Evolutionary conservation across 2,329 filamentous ascomycete genomes (phyloP).

Genomic region (Trichoderma sp.): DNA sequence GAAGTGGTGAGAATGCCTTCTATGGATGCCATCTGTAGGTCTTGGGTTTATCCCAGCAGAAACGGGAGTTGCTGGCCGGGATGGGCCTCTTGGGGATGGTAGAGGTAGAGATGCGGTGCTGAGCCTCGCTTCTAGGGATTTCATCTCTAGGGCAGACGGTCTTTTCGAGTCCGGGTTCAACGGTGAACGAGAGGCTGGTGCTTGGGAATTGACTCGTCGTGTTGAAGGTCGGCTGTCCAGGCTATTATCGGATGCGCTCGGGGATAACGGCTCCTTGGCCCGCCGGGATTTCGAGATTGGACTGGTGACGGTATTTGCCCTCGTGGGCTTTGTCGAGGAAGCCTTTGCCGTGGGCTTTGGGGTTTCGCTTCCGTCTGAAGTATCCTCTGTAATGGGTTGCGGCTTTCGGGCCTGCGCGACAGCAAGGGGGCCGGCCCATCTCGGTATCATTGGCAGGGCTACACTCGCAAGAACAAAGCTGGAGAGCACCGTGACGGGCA

Average conservation of each 20-base stretch:
- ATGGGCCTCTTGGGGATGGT: constrained; percentile 52
- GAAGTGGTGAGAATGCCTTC: constrained; percentile 60
- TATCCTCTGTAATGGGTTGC: constrained; percentile 40
- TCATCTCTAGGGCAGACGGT: constrained; percentile 51
- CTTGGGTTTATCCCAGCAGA: constrained; percentile 51
- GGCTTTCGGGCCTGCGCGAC: constrained; percentile 79
- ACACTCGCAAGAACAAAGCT: constrained; percentile 77
- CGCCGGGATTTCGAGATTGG: constrained; percentile 51
- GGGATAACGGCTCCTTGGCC: constrained; percentile 44
- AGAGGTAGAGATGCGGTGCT: constrained; percentile 67
- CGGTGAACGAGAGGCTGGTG: constrained; percentile 25
- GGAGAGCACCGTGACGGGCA: constrained; percentile 76
- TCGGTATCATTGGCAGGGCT: constrained; percentile 71
- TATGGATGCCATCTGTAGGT: constrained; percentile 47
- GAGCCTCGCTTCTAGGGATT: constrained; percentile 56
- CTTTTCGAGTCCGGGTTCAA: constrained; percentile 38
- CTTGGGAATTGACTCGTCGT: constrained; percentile 26
- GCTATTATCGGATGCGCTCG: constrained; percentile 43
- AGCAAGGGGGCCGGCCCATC: constrained; percentile 75
- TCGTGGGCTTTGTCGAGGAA: constrained; percentile 56
- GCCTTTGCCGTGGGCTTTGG: constrained; percentile 63
- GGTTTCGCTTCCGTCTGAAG: constrained; percentile 36
- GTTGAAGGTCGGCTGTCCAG: constrained; percentile 29
- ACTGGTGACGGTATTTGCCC: constrained; percentile 65
- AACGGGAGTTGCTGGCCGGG: constrained; percentile 56